A percentile compares a stretch with the other conserved stretches of the same genome.
phyloP scores from a whole-genome alignment of 495 filamentous ascomycete species.

The Aspergillus sparsus region DNA sequence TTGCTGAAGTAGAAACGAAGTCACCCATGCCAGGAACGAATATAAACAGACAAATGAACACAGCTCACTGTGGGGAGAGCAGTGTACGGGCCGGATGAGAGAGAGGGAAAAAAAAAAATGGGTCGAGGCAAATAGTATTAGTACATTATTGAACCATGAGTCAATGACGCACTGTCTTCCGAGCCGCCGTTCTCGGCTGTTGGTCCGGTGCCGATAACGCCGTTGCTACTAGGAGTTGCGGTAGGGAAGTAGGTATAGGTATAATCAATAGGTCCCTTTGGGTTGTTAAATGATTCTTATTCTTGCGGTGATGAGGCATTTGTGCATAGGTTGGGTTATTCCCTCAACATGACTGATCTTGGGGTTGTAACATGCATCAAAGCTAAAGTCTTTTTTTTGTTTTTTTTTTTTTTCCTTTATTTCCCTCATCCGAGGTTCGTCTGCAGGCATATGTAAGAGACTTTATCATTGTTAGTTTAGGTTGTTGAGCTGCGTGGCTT shows the following conservation, averaged over 20 bases:
- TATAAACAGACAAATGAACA: conserved; percentile 15
- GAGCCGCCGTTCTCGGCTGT: conserved; percentile 24
- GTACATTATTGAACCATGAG: conserved; percentile 6
- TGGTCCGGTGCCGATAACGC: conserved; percentile 22
- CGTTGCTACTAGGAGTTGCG: not conserved
- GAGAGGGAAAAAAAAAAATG: conserved; percentile 21
- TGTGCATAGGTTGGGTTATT: conserved; percentile 4
- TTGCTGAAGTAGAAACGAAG: conserved; percentile 7
- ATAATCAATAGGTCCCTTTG: too few relatives aligned
- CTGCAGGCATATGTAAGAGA: too few relatives aligned
- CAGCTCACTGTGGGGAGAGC: conserved; percentile 20
- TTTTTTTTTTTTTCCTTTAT: too few relatives aligned
- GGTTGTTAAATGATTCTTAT: not conserved
- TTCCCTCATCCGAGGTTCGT: too few relatives aligned
- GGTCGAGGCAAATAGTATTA: conserved; percentile 20
- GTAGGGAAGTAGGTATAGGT: too few relatives aligned
- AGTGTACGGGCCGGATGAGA: conserved; percentile 6
- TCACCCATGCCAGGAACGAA: conserved; percentile 18
- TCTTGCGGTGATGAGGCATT: not conserved
- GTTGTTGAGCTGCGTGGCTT: too few relatives aligned
- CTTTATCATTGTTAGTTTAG: too few relatives aligned
- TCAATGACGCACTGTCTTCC: conserved; percentile 23
- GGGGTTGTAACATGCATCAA: not conserved
- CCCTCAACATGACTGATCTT: not conserved
- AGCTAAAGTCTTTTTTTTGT: too few relatives aligned